Base-by-base conservation (phyloP, 1,139 yeast species). In the Saccharomyces uvarum region DNA sequence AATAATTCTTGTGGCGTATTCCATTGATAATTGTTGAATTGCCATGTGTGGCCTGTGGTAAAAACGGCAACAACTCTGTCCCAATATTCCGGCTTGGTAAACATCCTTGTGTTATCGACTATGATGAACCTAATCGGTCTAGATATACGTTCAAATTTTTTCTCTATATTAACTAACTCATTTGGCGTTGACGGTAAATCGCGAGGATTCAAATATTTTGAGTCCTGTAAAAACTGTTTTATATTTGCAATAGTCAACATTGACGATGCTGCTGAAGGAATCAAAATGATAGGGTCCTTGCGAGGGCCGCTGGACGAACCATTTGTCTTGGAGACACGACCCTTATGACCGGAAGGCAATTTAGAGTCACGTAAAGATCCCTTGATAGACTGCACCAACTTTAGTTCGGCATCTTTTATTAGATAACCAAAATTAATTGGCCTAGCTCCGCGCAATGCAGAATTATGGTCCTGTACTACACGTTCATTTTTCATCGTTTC, bases 21-120 rank as follows among this genome's bases (percentile, higher is more conserved):
- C 81, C 90, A 87, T 66, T 86, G 87, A 71, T 93, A 93, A 64
- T 84, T 83, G 64, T 88, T 82, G 72, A 93, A 88, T 73, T 93
- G 99, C 99, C 99, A 93, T 53, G 85, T 79, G 73, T 93, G 99
- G 16, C 99, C 99, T 1, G 98, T 93, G 14, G 97, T 93, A 73
- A 93, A 87, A 38, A 93, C 88, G 0, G 96, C 98, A 51, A 93
- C 88, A 1, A 95, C 97, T 56, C 99, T 79, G 64, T 86, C 89
- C 99, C 99, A 93, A 71, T 95, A 90, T 67, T 93, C 99, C 2
- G 96, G 96, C 67, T 90, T 91, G 27, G 87, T 84, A 75, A 93
- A 91, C 71, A 84, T 80, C 54, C 90, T 96, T 5, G 90, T 90
- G 57, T 87, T 87, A 68, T 88, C 95, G 27, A 90, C 97, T 52